Conservation (phyloP, 2,329 filamentous ascomycete species). For the Ophiosphaerella herpotricha region DNA sequence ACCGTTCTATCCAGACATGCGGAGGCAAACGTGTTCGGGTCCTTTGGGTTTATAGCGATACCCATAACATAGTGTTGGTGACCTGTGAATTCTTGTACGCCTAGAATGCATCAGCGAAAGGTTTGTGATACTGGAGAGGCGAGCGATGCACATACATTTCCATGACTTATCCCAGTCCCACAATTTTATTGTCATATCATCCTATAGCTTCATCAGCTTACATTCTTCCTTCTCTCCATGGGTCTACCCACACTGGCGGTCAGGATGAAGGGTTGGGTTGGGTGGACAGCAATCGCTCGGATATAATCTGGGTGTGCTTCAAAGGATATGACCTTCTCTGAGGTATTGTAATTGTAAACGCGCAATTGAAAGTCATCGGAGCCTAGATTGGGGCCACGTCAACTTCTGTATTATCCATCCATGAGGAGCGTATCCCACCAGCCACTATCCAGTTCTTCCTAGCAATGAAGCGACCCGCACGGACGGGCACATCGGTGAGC, state of each 20-base stretch:
- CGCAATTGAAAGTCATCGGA: slow-evolving; percentile 88
- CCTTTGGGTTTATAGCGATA: slow-evolving; percentile 92
- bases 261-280: slow-evolving; percentile 91
- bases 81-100: slow-evolving; percentile 90
- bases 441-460: slow-evolving; percentile 99
- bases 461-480: slow-evolving; percentile 93
- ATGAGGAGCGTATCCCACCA: slow-evolving; percentile 54
- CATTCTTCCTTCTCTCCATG: background rate
- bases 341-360: slow-evolving; percentile 96
- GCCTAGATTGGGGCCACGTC: slow-evolving; percentile 31
- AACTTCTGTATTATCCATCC: slow-evolving; percentile 8
- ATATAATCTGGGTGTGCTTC: slow-evolving; percentile 99
- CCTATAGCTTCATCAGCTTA: slow-evolving; percentile 31
- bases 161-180: slow-evolving; percentile 99
- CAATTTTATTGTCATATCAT: slow-evolving; percentile 72
- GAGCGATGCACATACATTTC: slow-evolving; percentile 67
- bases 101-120: slow-evolving; percentile 30
- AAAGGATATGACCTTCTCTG: slow-evolving; percentile 96
- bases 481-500: slow-evolving; percentile 95
- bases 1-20: slow-evolving; percentile 96
- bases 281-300: slow-evolving; percentile 92
- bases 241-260: slow-evolving; percentile 69
- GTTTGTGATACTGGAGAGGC: background rate
- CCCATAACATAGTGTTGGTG: slow-evolving; percentile 98
- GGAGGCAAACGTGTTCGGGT: slow-evolving; percentile 79